Conservation (phyloP, 495 filamentous ascomycete species). For the Aspergillus diversus region DNA sequence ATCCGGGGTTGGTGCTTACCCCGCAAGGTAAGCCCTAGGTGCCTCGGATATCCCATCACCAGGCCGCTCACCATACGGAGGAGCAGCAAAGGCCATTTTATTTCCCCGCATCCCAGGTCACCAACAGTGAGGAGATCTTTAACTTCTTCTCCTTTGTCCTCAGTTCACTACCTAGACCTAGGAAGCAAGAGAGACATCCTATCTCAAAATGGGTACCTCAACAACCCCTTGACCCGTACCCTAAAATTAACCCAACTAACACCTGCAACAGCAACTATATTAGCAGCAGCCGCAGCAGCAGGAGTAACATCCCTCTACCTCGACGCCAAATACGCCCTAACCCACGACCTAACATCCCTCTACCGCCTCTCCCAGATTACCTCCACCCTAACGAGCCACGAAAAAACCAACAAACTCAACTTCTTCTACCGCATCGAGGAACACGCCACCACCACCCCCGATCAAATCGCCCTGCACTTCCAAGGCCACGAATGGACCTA, state of each 20-base stretch:
- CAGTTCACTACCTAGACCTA: no score
- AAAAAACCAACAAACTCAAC: constrained; percentile 1
- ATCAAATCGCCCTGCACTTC: not conserved
- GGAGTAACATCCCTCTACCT: constrained; percentile 1
- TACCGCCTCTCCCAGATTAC: not conserved
- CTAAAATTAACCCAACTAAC: not conserved
- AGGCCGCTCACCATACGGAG: no score
- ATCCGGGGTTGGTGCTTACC: no score
- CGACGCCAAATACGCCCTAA: constrained; percentile 7
- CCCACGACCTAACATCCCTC: not conserved
- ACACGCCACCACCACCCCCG: not conserved
- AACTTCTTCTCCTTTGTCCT: no score
- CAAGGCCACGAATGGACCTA: constrained; percentile 8
- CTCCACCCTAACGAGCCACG: not conserved
- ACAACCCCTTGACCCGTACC: not conserved
- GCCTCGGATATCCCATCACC: no score
- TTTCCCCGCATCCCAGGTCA: no score
- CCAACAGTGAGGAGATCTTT: no score
- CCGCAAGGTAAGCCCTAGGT: no score
- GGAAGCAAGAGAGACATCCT: not conserved
- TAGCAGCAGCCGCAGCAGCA: no score
- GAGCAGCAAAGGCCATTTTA: no score
- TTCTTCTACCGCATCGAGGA: constrained; percentile 5
- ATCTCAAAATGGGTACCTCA: not conserved
- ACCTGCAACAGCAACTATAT: no score